Evolutionary conservation across 1,139 yeast genomes (phyloP).

Genomic region (Kazachstania sp.): DNA sequence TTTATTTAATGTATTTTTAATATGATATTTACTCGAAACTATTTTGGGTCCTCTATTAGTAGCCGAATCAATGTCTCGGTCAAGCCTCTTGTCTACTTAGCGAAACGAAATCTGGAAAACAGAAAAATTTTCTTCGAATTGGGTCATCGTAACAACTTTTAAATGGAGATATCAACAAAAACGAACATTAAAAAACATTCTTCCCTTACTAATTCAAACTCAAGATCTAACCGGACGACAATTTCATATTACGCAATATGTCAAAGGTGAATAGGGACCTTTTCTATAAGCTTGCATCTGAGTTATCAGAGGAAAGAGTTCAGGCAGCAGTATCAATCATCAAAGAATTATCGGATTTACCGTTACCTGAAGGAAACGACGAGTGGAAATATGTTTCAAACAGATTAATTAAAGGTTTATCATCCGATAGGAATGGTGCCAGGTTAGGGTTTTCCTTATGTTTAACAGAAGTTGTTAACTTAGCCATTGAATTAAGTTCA

Average conservation of each 20-base stretch:
- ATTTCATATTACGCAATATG: conserved; percentile 9
- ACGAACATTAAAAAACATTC: no score
- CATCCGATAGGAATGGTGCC: conserved; percentile 77
- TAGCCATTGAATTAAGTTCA: conserved; percentile 32
- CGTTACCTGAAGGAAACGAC: conserved; percentile 34
- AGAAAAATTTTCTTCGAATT: no score
- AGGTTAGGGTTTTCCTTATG: conserved; percentile 87
- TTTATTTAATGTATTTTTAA: no score
- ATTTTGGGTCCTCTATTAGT: no score
- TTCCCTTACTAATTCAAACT: no score
- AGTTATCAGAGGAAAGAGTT: conserved; percentile 62
- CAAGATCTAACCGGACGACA: no score
- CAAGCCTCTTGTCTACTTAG: no score
- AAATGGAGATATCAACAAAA: no score
- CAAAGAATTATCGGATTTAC: conserved; percentile 39
- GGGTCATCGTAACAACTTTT: no score
- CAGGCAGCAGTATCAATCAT: conserved; percentile 63
- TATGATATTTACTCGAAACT: no score
- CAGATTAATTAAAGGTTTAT: conserved; percentile 70
- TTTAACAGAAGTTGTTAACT: conserved; percentile 57
- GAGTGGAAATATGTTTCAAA: conserved; percentile 81
- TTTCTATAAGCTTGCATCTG: conserved; percentile 73
- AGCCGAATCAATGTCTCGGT: no score
- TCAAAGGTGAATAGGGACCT: conserved; percentile 55
- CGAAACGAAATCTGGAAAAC: no score